Conservation (phyloP, 805 yeast species). For the Zygosaccharomyces bailii region DNA sequence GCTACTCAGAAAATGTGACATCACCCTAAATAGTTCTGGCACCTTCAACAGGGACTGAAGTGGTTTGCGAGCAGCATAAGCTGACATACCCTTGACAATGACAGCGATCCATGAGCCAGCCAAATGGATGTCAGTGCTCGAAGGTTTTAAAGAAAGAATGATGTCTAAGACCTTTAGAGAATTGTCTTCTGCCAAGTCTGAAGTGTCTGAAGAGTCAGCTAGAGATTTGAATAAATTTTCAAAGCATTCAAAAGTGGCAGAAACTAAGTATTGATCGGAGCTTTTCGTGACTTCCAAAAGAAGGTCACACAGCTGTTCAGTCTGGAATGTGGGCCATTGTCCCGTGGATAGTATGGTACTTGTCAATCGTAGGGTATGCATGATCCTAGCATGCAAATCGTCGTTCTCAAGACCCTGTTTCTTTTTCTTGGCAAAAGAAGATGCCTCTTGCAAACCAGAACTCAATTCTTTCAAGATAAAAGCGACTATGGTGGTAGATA, state of each 20-base stretch:
- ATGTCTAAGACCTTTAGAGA: constrained; percentile 63
- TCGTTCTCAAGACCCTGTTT: constrained; percentile 37
- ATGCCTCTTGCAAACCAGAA: constrained; percentile 41
- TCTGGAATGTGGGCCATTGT: constrained; percentile 74
- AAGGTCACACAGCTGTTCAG: constrained; percentile 71
- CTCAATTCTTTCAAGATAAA: constrained; percentile 57
- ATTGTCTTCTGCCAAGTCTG: constrained; percentile 58
- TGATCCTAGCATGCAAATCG: constrained; percentile 54
- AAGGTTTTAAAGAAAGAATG: constrained; percentile 76
- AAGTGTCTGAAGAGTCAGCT: constrained; percentile 40
- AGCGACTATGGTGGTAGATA: constrained; percentile 65
- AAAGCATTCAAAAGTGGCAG: constrained; percentile 78
- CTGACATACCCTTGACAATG: constrained; percentile 71
- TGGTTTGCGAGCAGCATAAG: constrained; percentile 53
- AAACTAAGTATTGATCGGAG: constrained; percentile 79
- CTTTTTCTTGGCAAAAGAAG: constrained; percentile 37
- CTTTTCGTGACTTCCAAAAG: constrained; percentile 74
- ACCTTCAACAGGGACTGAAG: constrained; percentile 51
- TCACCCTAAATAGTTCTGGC: constrained; percentile 52
- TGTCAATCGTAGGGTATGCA: constrained; percentile 77
- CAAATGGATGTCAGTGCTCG: constrained; percentile 75
- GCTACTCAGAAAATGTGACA: constrained; percentile 64
- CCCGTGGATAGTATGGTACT: constrained; percentile 64
- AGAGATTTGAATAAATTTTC: constrained; percentile 29
- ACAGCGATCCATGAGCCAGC: constrained; percentile 96